phyloP scores from a whole-genome alignment of 2,329 filamentous ascomycete species.

The Exophiala aquamarina region DNA sequence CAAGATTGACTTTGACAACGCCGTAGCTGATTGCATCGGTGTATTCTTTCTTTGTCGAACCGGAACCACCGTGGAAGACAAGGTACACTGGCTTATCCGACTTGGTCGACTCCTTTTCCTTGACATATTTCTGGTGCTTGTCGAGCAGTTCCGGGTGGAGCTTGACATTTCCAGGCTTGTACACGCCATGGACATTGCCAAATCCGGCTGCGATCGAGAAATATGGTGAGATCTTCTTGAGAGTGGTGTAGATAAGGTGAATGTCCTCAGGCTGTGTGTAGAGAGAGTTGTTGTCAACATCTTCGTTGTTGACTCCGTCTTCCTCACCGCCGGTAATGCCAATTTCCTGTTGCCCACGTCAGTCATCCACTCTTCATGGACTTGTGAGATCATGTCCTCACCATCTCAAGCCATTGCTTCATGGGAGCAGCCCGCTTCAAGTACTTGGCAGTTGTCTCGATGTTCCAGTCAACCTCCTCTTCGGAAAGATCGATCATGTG shows the following conservation, averaged over 20 bases:
- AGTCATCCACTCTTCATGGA: conserved; percentile 3
- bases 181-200: conserved; percentile 98
- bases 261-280: conserved; percentile 99
- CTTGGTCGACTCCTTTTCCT: conserved; percentile 70
- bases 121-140: conserved; percentile 94
- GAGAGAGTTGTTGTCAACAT: conserved; percentile 92
- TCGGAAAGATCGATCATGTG: conserved; percentile 99
- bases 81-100: conserved; percentile 95
- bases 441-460: conserved; percentile 88
- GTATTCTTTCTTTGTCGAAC: conserved; percentile 88
- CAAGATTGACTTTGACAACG: conserved; percentile 99
- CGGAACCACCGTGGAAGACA: conserved; percentile 98
- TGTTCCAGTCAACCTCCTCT: conserved; percentile 86
- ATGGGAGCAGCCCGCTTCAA: conserved; percentile 90
- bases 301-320: conserved; percentile 98
- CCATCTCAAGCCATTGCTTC: conserved; percentile 99
- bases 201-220: conserved; percentile 98
- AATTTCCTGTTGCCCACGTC: conserved; percentile 59
- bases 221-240: conserved; percentile 84
- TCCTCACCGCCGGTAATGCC: conserved; percentile 97
- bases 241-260: conserved; percentile 82
- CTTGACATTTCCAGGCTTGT: conserved; percentile 97
- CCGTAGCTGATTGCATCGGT: conserved; percentile 83
- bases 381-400: conserved; percentile 38
- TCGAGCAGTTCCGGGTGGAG: conserved; percentile 92